Evolutionary conservation across 2,329 filamentous ascomycete genomes (phyloP), one percentile per base, ranked within the genome.

Genomic region (Apiospora kogelbergensis): DNA sequence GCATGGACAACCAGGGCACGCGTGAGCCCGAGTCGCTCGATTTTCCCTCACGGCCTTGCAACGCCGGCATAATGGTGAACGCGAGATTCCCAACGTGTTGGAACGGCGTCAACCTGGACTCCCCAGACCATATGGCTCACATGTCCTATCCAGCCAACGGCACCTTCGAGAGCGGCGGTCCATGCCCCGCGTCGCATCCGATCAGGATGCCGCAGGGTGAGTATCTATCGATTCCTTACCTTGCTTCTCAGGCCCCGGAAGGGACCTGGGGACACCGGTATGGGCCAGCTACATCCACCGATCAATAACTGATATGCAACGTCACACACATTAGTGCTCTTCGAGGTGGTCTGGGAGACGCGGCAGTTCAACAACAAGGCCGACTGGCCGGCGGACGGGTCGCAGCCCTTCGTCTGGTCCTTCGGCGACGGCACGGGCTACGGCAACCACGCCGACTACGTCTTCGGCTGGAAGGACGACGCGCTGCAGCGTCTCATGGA

Each of bases 21-120:
- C 79, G 81, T 41, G 77, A 74, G 17, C 78, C 76, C 57, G 81
- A 82, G 74, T 80, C 79, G 0, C 72, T 77, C 65, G 74, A 79
- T 66, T 79, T 84, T 72, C 82, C 82, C 6, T 76, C 75, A 67
- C 75, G 73, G 72, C 71, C 74, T 4, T 80, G 79, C 72, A 72
- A 73, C 41, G 75, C 74, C 2, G 78, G 78, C 5, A 80, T 80
- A 65, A 79, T 83, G 77, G 79, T 82, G 60, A 83, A 83, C 66
- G 80, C 82, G 70, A 80, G 81, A 9, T 84, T 84, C 77, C 84
- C 83, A 30, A 81, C 78, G 72, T 88, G 86, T 79, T 88, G 86
- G 86, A 80, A 88, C 67, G 86, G 86, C 22, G 79, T 79, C 66
- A 81, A 86, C 71, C 72, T 84, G 53, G 84, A 87, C 73, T 79